A percentile compares a stretch with the other conserved stretches of the same genome.
phyloP scores from a whole-genome alignment of 495 filamentous ascomycete genomes.

The Hypoxylon cercidicola region DNA sequence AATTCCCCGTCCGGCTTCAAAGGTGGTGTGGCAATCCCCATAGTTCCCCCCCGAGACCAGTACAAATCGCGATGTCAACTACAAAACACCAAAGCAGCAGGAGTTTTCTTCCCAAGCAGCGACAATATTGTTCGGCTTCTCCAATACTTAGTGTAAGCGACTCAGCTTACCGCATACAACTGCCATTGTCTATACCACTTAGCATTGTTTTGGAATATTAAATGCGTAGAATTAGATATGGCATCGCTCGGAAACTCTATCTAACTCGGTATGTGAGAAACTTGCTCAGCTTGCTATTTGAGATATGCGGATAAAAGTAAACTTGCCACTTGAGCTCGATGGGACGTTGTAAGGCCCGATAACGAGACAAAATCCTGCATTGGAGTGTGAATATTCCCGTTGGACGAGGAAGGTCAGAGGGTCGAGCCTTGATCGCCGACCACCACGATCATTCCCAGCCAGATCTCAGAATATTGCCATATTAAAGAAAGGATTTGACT shows the following conservation, averaged over 20 bases:
- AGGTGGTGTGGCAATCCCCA: no score
- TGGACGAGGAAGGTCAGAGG: not conserved
- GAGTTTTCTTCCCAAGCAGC: no score
- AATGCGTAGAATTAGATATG: not conserved
- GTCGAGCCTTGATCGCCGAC: slow-evolving; percentile 9
- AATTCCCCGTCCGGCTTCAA: no score
- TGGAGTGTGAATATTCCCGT: not conserved
- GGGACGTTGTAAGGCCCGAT: slow-evolving; percentile 4
- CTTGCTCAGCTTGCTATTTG: slow-evolving; percentile 7
- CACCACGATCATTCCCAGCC: not conserved
- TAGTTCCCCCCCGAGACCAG: no score
- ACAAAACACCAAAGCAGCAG: no score
- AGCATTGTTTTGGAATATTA: not conserved
- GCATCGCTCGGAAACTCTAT: slow-evolving; percentile 7
- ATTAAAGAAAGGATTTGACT: not conserved
- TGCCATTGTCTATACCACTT: not conserved
- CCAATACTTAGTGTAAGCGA: no score
- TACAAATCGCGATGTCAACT: no score
- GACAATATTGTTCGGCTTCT: no score
- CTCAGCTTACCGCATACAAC: not conserved
- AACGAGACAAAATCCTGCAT: not conserved
- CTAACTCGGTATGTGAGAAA: not conserved
- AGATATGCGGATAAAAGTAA: not conserved
- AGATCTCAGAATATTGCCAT: not conserved
- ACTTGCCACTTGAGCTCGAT: not conserved